Conservation (phyloP, 108 stramenopile genomes). For the Cylindrotheca fusiformis region DNA sequence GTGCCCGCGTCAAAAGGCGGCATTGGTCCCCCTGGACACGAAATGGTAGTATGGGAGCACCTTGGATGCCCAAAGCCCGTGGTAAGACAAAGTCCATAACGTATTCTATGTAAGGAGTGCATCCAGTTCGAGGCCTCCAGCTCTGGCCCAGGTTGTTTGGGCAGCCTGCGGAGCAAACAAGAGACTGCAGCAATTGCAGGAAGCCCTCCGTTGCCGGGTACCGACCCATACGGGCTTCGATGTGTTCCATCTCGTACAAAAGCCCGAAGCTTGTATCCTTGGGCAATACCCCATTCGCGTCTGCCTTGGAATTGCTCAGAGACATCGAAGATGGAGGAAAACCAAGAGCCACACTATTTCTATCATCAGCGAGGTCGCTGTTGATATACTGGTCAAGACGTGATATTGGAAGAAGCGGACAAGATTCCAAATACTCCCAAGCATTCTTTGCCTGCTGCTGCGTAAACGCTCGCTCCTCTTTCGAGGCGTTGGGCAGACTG, state of each 20-base stretch:
- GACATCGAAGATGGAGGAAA: conserved; percentile 48
- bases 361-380: background rate
- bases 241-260: conserved; percentile 76
- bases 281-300: conserved; percentile 16
- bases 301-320: conserved; percentile 22
- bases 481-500: conserved; percentile 12
- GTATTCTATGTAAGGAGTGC: conserved; percentile 80
- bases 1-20: conserved; percentile 56
- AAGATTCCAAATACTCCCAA: conserved; percentile 77
- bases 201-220: conserved; percentile 83
- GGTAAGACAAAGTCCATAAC: conserved; percentile 72
- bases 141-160: conserved; percentile 62
- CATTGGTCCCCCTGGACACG: conserved; percentile 51
- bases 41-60: conserved; percentile 36
- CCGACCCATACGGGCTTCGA: conserved; percentile 61
- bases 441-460: conserved; percentile 42
- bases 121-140: conserved; percentile 71
- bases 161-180: conserved; percentile 60
- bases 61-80: conserved; percentile 44
- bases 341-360: conserved; percentile 7
- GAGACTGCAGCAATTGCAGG: conserved; percentile 59
- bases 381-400: conserved; percentile 51
- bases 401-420: conserved; percentile 65
- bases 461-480: conserved; percentile 18
- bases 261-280: conserved; percentile 58